Percentiles rank a stretch among this genome's conserved stretches.
Evolutionary conservation across 768 basidiomycete species (phyloP).

Genomic region (Lentinula sp.): DNA sequence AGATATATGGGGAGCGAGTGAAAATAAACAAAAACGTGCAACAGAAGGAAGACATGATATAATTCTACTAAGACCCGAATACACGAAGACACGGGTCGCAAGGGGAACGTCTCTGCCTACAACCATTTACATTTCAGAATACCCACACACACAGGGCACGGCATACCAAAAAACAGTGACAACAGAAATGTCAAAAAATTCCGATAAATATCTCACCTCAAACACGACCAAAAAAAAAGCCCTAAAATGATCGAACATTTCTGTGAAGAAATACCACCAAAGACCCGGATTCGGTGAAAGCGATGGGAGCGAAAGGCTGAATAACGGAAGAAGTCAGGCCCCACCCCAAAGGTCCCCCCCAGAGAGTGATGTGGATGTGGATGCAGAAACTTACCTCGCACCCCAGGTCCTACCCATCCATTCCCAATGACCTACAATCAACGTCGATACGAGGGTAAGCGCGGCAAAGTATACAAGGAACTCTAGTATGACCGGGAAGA

Average conservation of each 20-base stretch:
- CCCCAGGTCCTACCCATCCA: constrained; percentile 86
- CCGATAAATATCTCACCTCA: constrained; percentile 45
- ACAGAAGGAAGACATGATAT: too few species aligned
- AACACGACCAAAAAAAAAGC: constrained; percentile 95
- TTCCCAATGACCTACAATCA: constrained; percentile 52
- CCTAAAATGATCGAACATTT: constrained; percentile 98
- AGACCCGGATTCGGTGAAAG: constrained; percentile 91
- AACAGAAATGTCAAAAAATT: too few species aligned
- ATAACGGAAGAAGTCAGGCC: too few species aligned
- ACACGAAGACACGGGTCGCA: too few species aligned
- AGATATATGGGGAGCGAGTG: too few species aligned
- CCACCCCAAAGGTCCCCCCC: too few species aligned
- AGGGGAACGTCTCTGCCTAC: too few species aligned
- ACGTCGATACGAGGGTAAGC: constrained; percentile 44
- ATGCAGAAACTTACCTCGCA: constrained; percentile 51
- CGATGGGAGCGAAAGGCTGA: constrained; percentile 77
- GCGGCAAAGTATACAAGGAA: constrained; percentile 44
- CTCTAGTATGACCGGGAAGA: constrained; percentile 28
- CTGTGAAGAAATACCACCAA: constrained; percentile 99
- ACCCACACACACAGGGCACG: too few species aligned
- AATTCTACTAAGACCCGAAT: too few species aligned
- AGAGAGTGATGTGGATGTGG: background rate
- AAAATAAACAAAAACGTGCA: too few species aligned
- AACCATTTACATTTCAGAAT: too few species aligned
- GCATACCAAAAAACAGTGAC: too few species aligned